Evolutionary conservation across 2,329 filamentous ascomycete genomes (phyloP).

Genomic region (Kalaharituber pfeilii): DNA sequence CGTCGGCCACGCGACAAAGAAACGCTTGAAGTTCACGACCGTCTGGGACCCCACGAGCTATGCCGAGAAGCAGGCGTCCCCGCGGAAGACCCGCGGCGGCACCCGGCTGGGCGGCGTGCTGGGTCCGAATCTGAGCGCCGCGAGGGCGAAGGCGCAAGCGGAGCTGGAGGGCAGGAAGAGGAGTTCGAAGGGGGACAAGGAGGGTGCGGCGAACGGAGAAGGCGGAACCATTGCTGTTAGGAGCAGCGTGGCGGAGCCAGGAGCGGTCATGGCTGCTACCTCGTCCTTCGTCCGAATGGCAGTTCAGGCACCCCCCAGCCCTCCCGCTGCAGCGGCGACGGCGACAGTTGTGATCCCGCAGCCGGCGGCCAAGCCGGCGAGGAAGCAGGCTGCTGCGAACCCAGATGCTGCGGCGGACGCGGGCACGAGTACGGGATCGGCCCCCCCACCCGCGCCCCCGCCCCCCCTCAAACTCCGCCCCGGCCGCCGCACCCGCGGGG

Average conservation of each 20-base stretch:
- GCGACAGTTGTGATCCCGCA: background rate
- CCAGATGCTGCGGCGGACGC: background rate
- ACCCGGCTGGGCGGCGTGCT: background rate
- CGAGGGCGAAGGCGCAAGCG: too few species aligned
- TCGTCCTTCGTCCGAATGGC: background rate
- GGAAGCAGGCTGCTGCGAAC: background rate
- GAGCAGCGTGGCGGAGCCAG: background rate
- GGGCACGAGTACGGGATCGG: too few species aligned
- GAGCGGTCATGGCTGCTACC: background rate
- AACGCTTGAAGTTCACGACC: background rate
- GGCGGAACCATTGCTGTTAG: background rate
- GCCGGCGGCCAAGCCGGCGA: background rate
- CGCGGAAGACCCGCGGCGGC: background rate
- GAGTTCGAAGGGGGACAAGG: background rate
- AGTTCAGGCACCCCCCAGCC: background rate
- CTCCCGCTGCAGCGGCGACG: background rate
- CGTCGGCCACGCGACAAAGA: background rate
- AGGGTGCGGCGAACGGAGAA: background rate
- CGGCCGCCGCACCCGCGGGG: background rate
- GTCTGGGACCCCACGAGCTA: background rate
- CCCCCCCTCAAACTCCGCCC: too few species aligned
- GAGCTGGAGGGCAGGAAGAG: background rate
- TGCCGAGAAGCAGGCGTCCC: constrained; percentile 1
- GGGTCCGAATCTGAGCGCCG: background rate
- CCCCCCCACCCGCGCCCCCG: too few species aligned